Evolutionary conservation across 768 basidiomycete species (phyloP).

Genomic region (Mycena sanguinolenta): DNA sequence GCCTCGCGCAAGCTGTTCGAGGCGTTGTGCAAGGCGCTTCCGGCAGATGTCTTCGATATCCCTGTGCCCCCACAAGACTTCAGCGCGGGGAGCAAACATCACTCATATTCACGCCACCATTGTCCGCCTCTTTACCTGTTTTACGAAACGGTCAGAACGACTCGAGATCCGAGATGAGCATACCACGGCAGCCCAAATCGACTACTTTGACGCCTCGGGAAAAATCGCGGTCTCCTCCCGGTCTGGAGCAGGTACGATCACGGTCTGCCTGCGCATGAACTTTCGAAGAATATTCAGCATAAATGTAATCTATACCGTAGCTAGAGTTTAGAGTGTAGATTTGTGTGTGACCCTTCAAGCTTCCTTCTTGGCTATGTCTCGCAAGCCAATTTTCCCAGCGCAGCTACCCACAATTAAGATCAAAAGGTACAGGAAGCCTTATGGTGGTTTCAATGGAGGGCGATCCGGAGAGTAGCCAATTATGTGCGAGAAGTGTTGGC

Average conservation of each 20-base stretch:
- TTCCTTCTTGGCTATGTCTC: slow-evolving; percentile 63
- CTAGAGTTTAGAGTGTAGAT: slow-evolving; percentile 24
- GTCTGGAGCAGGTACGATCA: not conserved
- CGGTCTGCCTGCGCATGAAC: not conserved
- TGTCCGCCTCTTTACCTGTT: not conserved
- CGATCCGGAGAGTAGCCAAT: no score
- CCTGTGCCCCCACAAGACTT: slow-evolving; percentile 5
- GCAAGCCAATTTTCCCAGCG: slow-evolving; percentile 76
- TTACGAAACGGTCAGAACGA: not conserved
- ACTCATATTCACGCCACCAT: not conserved
- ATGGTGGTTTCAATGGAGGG: no score
- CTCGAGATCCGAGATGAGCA: not conserved
- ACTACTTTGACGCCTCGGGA: slow-evolving; percentile 12
- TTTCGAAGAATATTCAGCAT: not conserved
- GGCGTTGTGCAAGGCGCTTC: slow-evolving; percentile 59
- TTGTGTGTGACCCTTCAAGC: not conserved
- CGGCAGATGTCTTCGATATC: slow-evolving; percentile 55
- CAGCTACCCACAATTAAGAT: no score
- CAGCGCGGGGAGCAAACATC: not conserved
- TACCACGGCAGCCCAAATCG: slow-evolving; percentile 27
- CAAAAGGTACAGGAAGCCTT: no score
- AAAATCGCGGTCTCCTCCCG: not conserved
- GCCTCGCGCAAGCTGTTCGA: slow-evolving; percentile 65
- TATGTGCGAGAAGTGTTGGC: no score
- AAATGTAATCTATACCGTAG: not conserved